Percentiles rank a stretch among this genome's conserved stretches.
Evolutionary conservation across 176 grass and related monocot genomes (phyloP).

Genomic region (Thalia dealbata): DNA sequence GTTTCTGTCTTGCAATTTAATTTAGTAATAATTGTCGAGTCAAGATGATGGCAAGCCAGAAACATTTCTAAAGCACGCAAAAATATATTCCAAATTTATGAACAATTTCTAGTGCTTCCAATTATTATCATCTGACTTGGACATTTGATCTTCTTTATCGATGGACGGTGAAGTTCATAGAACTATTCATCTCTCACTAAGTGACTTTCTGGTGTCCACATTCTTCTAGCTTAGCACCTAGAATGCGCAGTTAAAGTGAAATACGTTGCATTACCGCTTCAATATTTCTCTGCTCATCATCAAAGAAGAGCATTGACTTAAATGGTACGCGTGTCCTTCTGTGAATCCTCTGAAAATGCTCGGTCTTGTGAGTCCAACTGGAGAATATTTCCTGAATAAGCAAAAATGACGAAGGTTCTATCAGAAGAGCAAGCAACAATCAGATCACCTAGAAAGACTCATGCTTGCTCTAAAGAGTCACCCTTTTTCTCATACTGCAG

Average conservation of each 20-base stretch:
- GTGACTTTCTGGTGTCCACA: neutral
- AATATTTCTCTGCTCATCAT: conserved; percentile 8
- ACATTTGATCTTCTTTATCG: no score
- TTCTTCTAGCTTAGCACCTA: neutral
- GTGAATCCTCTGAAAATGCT: conserved; percentile 14
- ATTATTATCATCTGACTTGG: neutral
- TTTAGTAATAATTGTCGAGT: neutral
- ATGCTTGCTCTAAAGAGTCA: neutral
- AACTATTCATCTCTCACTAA: neutral
- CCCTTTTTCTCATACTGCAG: neutral
- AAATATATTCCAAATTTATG: neutral
- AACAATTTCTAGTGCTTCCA: neutral
- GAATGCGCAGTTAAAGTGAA: neutral
- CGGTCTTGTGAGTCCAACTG: conserved; percentile 14
- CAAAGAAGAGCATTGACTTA: conserved; percentile 16
- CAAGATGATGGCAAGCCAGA: neutral
- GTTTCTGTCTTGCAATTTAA: neutral
- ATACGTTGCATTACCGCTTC: neutral
- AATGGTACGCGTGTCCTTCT: conserved; percentile 6
- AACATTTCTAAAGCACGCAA: no score
- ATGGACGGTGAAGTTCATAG: neutral
- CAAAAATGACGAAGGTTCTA: neutral
- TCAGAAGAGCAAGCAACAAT: neutral
- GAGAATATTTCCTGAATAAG: conserved; percentile 14
- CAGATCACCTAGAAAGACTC: neutral